Evolutionary conservation across 2,329 filamentous ascomycete genomes (phyloP), one percentile per base, ranked within the genome.

Genomic region (Calonectria crousiana): DNA sequence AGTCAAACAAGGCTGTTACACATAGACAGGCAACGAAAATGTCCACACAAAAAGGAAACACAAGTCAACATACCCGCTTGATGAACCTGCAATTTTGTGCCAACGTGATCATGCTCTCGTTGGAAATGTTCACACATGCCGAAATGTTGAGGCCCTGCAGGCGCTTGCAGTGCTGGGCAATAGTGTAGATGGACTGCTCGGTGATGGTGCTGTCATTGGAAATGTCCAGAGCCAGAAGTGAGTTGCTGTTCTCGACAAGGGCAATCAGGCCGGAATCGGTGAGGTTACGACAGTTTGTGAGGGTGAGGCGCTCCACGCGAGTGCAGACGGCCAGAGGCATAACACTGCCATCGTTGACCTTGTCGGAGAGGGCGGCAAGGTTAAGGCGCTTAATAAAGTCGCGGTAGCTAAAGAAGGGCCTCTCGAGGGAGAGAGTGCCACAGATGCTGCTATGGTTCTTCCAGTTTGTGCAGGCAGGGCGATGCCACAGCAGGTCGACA

Each of bases 121-220:
- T 96, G 10, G 95, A 95, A 67, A 98, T 92, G 81, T 91, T 93
- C 74, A 90, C 91, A 86, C 97, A 99, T 69, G 92, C 93, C 2
- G 96, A 96, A 76, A 99, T 93, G 82, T 99, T 99, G 66, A 99
- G 87, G 4, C 97, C 97, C 84, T 99, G 97, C 10, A 99, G 89
- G 67, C 95, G 92, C 64, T 91, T 90, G 84, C 97, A 98, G 84
- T 97, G 93, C 72, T 93, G 89, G 1, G 96, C 95, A 73, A 99
- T 92, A 26, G 92, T 90, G 77, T 91, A 87, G 83, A 98, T 92
- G 18, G 96, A 96, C 78, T 90, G 88, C 80, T 98, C 95, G 1
- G 95, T 98, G 75, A 98, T 93, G 79, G 94, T 93, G 93, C 92
- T 91, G 80, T 97, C 89, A 34, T 94, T 93, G 3, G 96, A 98